These are phyloP conservation scores for Calocybe indica DNA, from an alignment of 768 basidiomycete genomes.

Conservation along the genomic window DNA sequence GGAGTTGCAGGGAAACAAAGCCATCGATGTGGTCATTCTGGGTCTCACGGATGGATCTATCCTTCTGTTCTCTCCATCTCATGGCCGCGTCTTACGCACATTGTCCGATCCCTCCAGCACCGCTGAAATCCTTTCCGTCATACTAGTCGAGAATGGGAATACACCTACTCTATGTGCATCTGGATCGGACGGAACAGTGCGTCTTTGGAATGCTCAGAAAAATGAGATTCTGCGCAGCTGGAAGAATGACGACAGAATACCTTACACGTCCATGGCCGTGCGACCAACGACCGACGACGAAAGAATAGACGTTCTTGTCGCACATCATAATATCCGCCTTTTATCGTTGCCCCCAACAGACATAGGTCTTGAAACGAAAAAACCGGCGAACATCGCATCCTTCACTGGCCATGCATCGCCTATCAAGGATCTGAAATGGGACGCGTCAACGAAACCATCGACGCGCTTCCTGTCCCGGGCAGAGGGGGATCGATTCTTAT, in stretches of 20 bases:
- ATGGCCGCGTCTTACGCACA: conserved; percentile 48
- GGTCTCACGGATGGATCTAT: conserved; percentile 60
- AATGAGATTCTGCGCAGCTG: conserved; percentile 42
- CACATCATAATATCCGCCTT: conserved; percentile 55
- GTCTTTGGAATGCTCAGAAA: conserved; percentile 51
- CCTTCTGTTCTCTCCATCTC: conserved; percentile 54
- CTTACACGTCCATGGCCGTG: conserved; percentile 46
- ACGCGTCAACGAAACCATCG: conserved; percentile 29
- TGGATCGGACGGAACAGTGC: conserved; percentile 48
- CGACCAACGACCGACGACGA: conserved; percentile 33
- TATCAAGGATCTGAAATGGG: conserved; percentile 48
- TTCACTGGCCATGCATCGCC: conserved; percentile 66
- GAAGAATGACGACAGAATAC: conserved; percentile 54
- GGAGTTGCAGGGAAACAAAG: conserved; percentile 17
- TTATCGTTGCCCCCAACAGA: conserved; percentile 28
- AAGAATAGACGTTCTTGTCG: conserved; percentile 43
- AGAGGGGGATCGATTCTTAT: conserved; percentile 55
- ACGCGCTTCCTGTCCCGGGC: conserved; percentile 55
- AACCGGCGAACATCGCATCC: conserved; percentile 38
- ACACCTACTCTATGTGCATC: conserved; percentile 46
- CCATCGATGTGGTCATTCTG: conserved; percentile 42
- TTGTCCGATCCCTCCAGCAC: conserved; percentile 51
- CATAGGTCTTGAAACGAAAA: conserved; percentile 26
- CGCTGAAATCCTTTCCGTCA: conserved; percentile 45
- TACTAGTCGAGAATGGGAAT: conserved; percentile 22